Evolutionary conservation across 202 grass and related monocot species (phyloP).

Genomic region (Miscanthus sacchariflorus): DNA sequence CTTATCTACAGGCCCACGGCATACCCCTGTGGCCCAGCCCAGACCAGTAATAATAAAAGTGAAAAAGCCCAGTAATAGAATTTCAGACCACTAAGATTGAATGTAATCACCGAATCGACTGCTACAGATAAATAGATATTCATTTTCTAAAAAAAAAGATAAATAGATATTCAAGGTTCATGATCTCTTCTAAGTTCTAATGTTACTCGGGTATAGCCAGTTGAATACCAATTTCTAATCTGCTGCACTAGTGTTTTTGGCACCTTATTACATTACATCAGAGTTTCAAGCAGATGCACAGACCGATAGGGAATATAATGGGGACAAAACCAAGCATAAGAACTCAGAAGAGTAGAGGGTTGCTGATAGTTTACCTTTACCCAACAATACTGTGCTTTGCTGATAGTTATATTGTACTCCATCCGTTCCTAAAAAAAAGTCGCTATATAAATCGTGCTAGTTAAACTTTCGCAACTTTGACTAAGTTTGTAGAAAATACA

Average conservation of each 20-base stretch:
- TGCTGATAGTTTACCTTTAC: constrained; percentile 68
- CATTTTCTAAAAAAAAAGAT: too few species aligned
- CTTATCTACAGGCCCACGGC: too few species aligned
- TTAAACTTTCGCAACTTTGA: too few species aligned
- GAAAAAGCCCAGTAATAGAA: not conserved
- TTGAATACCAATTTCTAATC: constrained; percentile 3
- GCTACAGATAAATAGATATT: not conserved
- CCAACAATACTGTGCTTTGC: constrained; percentile 97
- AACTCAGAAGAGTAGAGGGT: constrained; percentile 31
- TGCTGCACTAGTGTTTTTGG: not conserved
- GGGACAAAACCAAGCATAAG: not conserved
- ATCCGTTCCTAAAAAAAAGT: too few species aligned
- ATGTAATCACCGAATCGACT: not conserved
- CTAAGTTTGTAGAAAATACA: too few species aligned
- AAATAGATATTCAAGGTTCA: not conserved
- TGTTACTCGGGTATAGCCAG: not conserved
- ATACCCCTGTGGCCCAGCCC: too few species aligned
- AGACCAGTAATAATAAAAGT: too few species aligned
- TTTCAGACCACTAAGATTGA: not conserved
- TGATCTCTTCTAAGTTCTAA: not conserved
- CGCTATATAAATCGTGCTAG: too few species aligned
- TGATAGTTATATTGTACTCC: constrained; percentile 87
- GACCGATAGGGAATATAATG: not conserved
- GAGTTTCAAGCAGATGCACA: not conserved
- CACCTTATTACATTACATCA: not conserved